Conservation (phyloP, 768 basidiomycete species). For the Leccinum pellstonianum region DNA sequence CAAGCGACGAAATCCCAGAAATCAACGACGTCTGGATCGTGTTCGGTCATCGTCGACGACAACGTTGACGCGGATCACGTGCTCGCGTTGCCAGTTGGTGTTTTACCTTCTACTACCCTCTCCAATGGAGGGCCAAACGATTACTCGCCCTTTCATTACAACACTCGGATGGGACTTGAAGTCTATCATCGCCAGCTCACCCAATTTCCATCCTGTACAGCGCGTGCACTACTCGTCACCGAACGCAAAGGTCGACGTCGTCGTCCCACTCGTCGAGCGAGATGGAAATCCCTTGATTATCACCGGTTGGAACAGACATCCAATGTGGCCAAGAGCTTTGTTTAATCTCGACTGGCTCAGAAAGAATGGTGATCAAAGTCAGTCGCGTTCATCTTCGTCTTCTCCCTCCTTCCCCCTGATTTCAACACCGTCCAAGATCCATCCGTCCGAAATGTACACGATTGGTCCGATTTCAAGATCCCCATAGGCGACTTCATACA, state of each 20-base stretch:
- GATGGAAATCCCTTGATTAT: slow-evolving; percentile 64
- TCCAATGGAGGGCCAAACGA: slow-evolving; percentile 5
- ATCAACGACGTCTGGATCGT: slow-evolving; percentile 40
- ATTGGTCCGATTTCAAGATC: slow-evolving; percentile 53
- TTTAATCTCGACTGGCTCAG: slow-evolving; percentile 59
- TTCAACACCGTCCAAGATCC: slow-evolving; percentile 42
- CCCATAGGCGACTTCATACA: slow-evolving; percentile 53
- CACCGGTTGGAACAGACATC: slow-evolving; percentile 53
- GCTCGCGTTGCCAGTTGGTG: not conserved
- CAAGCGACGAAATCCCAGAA: slow-evolving; percentile 85
- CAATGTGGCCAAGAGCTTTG: slow-evolving; percentile 51
- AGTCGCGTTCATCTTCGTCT: not conserved
- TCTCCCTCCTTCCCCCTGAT: slow-evolving; percentile 8
- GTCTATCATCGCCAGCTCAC: slow-evolving; percentile 35
- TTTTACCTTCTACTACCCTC: not conserved
- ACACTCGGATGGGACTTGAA: slow-evolving; percentile 54
- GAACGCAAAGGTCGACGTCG: slow-evolving; percentile 27
- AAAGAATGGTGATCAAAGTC: slow-evolving; percentile 33
- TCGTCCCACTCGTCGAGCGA: slow-evolving; percentile 47
- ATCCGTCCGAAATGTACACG: slow-evolving; percentile 60
- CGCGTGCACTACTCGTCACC: slow-evolving; percentile 35
- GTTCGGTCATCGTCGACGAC: slow-evolving; percentile 9
- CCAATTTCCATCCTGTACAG: slow-evolving; percentile 43
- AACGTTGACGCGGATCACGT: slow-evolving; percentile 25
- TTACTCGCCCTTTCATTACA: slow-evolving; percentile 28